phyloP scores from a whole-genome alignment of 192 early-diverging fungal genomes.

The Coemansia aciculifera region DNA sequence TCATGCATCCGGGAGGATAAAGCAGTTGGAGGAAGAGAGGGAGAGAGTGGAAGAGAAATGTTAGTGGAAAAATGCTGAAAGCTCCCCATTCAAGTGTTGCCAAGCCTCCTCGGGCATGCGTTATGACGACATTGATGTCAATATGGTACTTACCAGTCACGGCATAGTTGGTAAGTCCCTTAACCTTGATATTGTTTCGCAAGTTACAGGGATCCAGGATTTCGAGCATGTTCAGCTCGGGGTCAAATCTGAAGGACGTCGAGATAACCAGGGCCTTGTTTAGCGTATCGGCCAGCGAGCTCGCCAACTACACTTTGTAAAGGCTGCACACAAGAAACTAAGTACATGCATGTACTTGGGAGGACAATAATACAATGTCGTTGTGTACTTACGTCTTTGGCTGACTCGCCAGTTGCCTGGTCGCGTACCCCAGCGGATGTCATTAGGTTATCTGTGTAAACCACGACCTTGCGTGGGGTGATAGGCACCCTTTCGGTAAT shows the following conservation, averaged over 20 bases:
- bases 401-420: constrained; percentile 26
- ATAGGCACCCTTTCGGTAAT: constrained; percentile 48
- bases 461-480: constrained; percentile 53
- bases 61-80: constrained; percentile 5
- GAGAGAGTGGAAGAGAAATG: too few relatives aligned
- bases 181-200: constrained; percentile 44
- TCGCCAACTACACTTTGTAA: constrained; percentile 25
- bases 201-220: constrained; percentile 49
- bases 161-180: constrained; percentile 32
- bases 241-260: constrained; percentile 54
- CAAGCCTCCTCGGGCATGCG: background rate
- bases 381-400: constrained; percentile 28
- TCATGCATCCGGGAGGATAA: background rate
- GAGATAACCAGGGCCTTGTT: constrained; percentile 49
- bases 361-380: background rate
- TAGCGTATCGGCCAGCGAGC: constrained; percentile 41
- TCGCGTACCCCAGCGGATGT: constrained; percentile 41
- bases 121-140: constrained; percentile 2
- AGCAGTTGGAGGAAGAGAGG: too few relatives aligned
- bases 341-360: background rate
- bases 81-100: background rate
- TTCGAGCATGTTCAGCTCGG: constrained; percentile 54
- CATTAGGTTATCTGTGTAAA: constrained; percentile 56
- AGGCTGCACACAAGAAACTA: background rate
- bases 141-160: constrained; percentile 31